Evolutionary conservation across 1,284 basidiomycete species (phyloP).

Genomic region (Stygiomarasmius scandens): DNA sequence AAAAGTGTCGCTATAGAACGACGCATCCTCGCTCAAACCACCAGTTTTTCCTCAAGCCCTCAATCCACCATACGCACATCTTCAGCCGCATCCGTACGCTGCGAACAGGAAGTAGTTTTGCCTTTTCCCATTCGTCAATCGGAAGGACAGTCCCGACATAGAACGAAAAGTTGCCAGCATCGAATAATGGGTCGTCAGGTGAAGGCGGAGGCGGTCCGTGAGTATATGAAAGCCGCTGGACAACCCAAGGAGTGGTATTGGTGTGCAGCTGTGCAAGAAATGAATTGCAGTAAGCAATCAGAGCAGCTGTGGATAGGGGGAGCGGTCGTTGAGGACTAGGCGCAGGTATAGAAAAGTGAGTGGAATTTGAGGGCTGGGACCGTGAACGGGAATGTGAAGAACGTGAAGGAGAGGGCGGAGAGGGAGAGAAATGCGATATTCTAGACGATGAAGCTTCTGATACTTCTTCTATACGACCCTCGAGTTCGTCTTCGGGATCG

Average conservation of each 20-base stretch:
- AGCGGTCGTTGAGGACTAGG: slow-evolving; percentile 24
- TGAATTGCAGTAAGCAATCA: slow-evolving; percentile 75
- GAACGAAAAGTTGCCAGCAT: slow-evolving; percentile 77
- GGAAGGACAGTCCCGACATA: slow-evolving; percentile 93
- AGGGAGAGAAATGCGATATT: background rate
- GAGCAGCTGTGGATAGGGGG: slow-evolving; percentile 60
- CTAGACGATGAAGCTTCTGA: background rate
- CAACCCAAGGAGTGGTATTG: slow-evolving; percentile 89
- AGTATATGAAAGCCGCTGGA: slow-evolving; percentile 67
- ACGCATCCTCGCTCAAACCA: slow-evolving; percentile 26
- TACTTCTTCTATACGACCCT: background rate
- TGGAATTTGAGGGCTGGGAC: background rate
- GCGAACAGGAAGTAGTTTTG: slow-evolving; percentile 89
- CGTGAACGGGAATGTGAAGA: background rate
- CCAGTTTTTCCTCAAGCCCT: slow-evolving; percentile 36
- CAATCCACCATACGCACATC: slow-evolving; percentile 93
- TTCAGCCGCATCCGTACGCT: slow-evolving; percentile 78
- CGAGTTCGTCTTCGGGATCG: slow-evolving; percentile 21
- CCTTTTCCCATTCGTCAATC: slow-evolving; percentile 95
- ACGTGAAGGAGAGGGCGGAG: slow-evolving; percentile 12
- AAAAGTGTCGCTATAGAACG: slow-evolving; percentile 13
- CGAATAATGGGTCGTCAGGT: slow-evolving; percentile 24
- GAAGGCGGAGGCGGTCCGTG: slow-evolving; percentile 53
- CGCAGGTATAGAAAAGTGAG: slow-evolving; percentile 10
- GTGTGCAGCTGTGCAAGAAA: slow-evolving; percentile 83